Evolutionary conservation across 1,139 yeast species (phyloP).

Genomic region (Meyerozyma athensensis): DNA sequence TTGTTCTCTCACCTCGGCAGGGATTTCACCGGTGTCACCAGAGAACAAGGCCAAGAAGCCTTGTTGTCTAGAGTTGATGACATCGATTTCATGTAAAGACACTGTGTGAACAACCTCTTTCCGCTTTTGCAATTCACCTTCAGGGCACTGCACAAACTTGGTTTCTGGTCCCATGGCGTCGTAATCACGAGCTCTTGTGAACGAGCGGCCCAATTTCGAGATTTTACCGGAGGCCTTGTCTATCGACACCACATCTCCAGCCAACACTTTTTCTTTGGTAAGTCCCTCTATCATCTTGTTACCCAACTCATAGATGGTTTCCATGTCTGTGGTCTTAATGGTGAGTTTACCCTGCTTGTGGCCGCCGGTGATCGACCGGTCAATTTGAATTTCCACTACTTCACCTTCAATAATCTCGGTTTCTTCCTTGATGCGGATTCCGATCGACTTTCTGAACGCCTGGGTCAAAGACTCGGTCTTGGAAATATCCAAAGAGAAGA

Average conservation of each 20-base stretch:
- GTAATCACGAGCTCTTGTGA: slow-evolving; percentile 93
- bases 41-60: slow-evolving; percentile 94
- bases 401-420: slow-evolving; percentile 98
- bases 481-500: slow-evolving; percentile 83
- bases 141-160: slow-evolving; percentile 96
- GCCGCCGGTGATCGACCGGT: slow-evolving; percentile 93
- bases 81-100: slow-evolving; percentile 95
- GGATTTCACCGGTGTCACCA: slow-evolving; percentile 97
- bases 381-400: slow-evolving; percentile 97
- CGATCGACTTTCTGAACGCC: slow-evolving; percentile 93
- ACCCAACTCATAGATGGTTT: slow-evolving; percentile 94
- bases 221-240: slow-evolving; percentile 95
- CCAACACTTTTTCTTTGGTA: slow-evolving; percentile 90
- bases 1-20: slow-evolving; percentile 94
- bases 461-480: slow-evolving; percentile 96
- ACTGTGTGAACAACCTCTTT: slow-evolving; percentile 96
- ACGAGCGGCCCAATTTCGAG: slow-evolving; percentile 90
- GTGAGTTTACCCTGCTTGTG: slow-evolving; percentile 97
- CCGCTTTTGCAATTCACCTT: slow-evolving; percentile 95
- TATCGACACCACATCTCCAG: slow-evolving; percentile 95
- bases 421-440: slow-evolving; percentile 92
- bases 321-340: slow-evolving; percentile 98
- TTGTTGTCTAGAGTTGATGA: slow-evolving; percentile 95
- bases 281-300: slow-evolving; percentile 96
- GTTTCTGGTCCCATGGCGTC: slow-evolving; percentile 99